These are phyloP conservation scores for Amphichorda felina DNA, from an alignment of 2,329 filamentous ascomycete species.

Conservation along the genomic window DNA sequence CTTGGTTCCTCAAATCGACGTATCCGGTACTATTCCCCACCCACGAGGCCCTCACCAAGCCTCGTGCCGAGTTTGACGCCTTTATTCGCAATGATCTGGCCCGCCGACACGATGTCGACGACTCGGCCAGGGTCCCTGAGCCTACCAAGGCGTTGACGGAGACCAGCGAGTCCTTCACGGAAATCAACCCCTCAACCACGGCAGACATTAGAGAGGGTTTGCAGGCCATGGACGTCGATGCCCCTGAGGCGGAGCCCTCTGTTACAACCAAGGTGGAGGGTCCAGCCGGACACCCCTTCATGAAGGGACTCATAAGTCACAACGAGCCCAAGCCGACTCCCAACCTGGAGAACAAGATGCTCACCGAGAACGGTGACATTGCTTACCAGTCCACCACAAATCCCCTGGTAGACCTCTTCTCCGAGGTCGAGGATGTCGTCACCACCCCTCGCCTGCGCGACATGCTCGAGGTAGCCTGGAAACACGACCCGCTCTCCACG, in stretches of 20 bases:
- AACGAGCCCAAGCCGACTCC: slow-evolving; percentile 1
- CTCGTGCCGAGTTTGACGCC: slow-evolving; percentile 18
- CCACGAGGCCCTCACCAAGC: slow-evolving; percentile 19
- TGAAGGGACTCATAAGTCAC: slow-evolving; percentile 18
- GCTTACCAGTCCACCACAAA: slow-evolving; percentile 32
- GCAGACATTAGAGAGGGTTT: slow-evolving; percentile 10
- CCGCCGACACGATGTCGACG: slow-evolving; percentile 4
- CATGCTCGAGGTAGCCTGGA: slow-evolving; percentile 37
- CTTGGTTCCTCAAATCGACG: slow-evolving; percentile 26
- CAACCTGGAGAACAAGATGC: slow-evolving; percentile 28
- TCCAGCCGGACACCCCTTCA: slow-evolving; percentile 15
- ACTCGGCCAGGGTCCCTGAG: background rate
- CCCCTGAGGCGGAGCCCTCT: background rate
- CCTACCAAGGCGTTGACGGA: background rate
- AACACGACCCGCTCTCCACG: slow-evolving; percentile 30
- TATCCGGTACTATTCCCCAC: slow-evolving; percentile 25
- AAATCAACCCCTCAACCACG: slow-evolving; percentile 13
- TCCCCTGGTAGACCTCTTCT: slow-evolving; percentile 40
- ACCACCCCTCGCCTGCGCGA: slow-evolving; percentile 21
- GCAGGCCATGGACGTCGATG: slow-evolving; percentile 2
- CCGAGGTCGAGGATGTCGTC: slow-evolving; percentile 31
- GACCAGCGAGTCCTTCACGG: slow-evolving; percentile 12
- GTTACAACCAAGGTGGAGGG: background rate
- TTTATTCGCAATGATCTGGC: slow-evolving; percentile 16
- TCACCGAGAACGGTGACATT: slow-evolving; percentile 39